Evolutionary conservation across 163 green algal genomes (phyloP), one percentile per base, ranked within the genome.

Genomic region (Smithsoniella earleae): DNA sequence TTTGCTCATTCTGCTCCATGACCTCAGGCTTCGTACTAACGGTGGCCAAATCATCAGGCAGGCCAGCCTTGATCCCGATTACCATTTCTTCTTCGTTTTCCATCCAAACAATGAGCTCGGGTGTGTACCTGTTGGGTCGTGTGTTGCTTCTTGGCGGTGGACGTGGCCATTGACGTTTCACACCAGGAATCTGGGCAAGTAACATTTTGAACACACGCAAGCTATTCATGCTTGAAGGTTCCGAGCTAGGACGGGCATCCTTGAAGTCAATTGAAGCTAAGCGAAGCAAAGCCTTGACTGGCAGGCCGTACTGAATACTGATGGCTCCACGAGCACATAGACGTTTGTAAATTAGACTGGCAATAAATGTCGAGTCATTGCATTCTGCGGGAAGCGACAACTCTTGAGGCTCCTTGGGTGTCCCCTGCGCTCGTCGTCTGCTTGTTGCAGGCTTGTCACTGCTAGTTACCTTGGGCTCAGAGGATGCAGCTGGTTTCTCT

Each of bases 51-150:
- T 69, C 58, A 69, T 69, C 58, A 40, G 58, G 58, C 58, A 69
- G 34, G 27, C 58, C 58, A 33, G 20, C 58, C 31, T 37, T 69
- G 20, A 69, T 69, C 8, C 58, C 20, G 4, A 33, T n/a, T 43
- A 69, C 58, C 58, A 69, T 69, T 34, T 33, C 58, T 13, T 37
- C 25, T 5, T 69, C 58, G 3, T 69, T 31, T 16, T 69, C 58
- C 58, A 69, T 69, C 58, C 58, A 69, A 5, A 69, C 58, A 69
- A 69, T 69, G 6, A 69, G 58, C 25, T 69, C 58, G 31, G 58
- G 58, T 44, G 58, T 69, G 58, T 38, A 69, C 5, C 58, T 5
- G 30, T 20, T 5, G 6, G 58, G 58, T 31, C 58, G 40, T n/a
- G n/a, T 25, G 6, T 5, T 69, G 58, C 4, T 33, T 5, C 58